These are phyloP conservation scores for Ascochyta koolunga DNA, from an alignment of 2,329 filamentous ascomycete genomes.

Conservation along the genomic window DNA sequence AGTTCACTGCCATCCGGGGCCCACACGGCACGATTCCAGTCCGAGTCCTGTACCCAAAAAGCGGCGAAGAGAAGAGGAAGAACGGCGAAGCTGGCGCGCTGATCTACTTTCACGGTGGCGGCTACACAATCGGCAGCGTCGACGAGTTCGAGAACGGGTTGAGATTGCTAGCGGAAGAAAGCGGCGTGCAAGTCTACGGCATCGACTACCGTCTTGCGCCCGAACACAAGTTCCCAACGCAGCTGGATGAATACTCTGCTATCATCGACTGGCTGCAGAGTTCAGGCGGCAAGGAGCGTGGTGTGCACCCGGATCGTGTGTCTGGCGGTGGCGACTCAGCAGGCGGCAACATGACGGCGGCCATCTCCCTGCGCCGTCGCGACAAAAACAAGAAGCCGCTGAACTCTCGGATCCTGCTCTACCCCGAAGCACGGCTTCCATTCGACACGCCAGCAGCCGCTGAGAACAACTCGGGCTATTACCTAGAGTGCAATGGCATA, in stretches of 20 bases:
- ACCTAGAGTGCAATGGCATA: neutral
- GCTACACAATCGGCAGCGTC: slow-evolving; percentile 48
- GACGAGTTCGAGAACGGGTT: slow-evolving; percentile 50
- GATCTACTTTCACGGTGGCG: slow-evolving; percentile 49
- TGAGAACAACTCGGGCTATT: neutral
- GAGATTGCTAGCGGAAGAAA: slow-evolving; percentile 15
- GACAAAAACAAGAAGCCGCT: slow-evolving; percentile 35
- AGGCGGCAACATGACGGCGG: slow-evolving; percentile 48
- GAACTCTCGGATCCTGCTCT: slow-evolving; percentile 42
- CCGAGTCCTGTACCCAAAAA: slow-evolving; percentile 41
- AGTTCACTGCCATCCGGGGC: slow-evolving; percentile 42
- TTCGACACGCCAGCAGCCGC: slow-evolving; percentile 9
- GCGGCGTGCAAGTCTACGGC: slow-evolving; percentile 29
- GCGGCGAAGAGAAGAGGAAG: slow-evolving; percentile 11
- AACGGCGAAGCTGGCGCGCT: slow-evolving; percentile 32
- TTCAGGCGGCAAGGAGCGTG: slow-evolving; percentile 13
- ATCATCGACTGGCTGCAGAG: slow-evolving; percentile 38
- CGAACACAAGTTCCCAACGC: slow-evolving; percentile 40
- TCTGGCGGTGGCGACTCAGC: slow-evolving; percentile 45
- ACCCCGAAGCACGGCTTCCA: slow-evolving; percentile 39
- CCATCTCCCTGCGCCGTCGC: slow-evolving; percentile 29
- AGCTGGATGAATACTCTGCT: slow-evolving; percentile 44
- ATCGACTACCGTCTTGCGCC: slow-evolving; percentile 47
- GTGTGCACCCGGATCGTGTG: slow-evolving; percentile 31
- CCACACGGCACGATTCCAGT: slow-evolving; percentile 45